phyloP scores from a whole-genome alignment of 805 yeast species.

The Pichia insulana region DNA sequence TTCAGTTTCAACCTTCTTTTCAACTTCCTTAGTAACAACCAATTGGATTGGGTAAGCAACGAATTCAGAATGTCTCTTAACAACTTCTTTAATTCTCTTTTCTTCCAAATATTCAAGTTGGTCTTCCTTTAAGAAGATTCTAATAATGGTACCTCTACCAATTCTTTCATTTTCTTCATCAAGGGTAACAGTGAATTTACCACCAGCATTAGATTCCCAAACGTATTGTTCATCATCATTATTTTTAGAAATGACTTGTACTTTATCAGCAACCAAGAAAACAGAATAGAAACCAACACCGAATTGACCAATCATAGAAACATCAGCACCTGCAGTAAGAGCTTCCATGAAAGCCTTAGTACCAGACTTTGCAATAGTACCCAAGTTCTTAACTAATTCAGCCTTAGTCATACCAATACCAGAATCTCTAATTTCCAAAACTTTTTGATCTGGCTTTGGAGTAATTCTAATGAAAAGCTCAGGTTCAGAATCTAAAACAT shows the following conservation, averaged over 20 bases:
- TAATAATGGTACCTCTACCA: slow-evolving; percentile 90
- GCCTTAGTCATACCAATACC: slow-evolving; percentile 99
- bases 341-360: slow-evolving; percentile 99
- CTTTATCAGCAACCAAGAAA: slow-evolving; percentile 97
- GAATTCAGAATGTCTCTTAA: slow-evolving; percentile 98
- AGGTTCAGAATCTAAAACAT: slow-evolving; percentile 88
- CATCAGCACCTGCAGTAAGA: slow-evolving; percentile 98
- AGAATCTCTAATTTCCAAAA: slow-evolving; percentile 94
- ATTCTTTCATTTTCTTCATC: slow-evolving; percentile 82
- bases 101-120: slow-evolving; percentile 98
- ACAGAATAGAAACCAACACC: slow-evolving; percentile 99
- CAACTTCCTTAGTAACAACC: slow-evolving; percentile 97
- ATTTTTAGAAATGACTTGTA: slow-evolving; percentile 96
- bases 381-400: slow-evolving; percentile 96
- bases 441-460: slow-evolving; percentile 90
- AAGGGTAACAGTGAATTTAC: slow-evolving; percentile 92
- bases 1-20: slow-evolving; percentile 89
- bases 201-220: slow-evolving; percentile 99
- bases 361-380: slow-evolving; percentile 99
- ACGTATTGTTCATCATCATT: slow-evolving; percentile 99
- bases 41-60: slow-evolving; percentile 98
- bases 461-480: slow-evolving; percentile 95
- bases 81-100: slow-evolving; percentile 98
- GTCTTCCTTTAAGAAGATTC: slow-evolving; percentile 97
- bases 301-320: slow-evolving; percentile 99